Evolutionary conservation across 371 early-diverging fungal genomes (phyloP).

Genomic region (Mucor piriformis): DNA sequence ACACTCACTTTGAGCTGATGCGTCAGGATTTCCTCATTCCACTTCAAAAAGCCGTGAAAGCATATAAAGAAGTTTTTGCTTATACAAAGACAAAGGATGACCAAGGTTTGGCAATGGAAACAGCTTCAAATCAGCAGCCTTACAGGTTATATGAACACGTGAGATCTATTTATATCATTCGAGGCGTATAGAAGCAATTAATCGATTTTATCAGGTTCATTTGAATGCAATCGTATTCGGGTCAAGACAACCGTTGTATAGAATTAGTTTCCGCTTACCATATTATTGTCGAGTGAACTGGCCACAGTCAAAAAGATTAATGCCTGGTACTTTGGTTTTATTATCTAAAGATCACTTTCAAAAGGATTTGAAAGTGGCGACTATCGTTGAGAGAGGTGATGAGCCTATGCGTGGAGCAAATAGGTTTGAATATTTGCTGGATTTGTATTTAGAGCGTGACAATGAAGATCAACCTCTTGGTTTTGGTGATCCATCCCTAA

Average conservation of each 20-base stretch:
- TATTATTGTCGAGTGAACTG: constrained; percentile 51
- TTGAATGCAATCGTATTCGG: constrained; percentile 61
- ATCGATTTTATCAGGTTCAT: constrained; percentile 38
- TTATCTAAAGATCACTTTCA: constrained; percentile 57
- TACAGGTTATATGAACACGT: constrained; percentile 41
- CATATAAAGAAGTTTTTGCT: constrained; percentile 32
- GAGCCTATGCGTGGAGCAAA: constrained; percentile 48
- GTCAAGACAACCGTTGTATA: constrained; percentile 47
- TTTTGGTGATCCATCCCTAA: constrained; percentile 44
- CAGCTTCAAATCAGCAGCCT: constrained; percentile 9
- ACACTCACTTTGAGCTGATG: constrained; percentile 68
- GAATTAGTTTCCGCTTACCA: constrained; percentile 57
- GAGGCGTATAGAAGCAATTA: neutral
- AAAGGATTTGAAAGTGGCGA: constrained; percentile 58
- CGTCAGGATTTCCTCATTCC: constrained; percentile 66
- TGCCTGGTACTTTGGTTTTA: constrained; percentile 61
- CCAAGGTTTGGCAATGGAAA: constrained; percentile 22
- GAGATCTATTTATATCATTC: neutral
- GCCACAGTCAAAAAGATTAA: constrained; percentile 59
- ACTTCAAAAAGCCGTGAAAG: constrained; percentile 52
- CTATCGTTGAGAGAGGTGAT: constrained; percentile 58
- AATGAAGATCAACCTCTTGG: constrained; percentile 44
- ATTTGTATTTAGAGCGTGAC: constrained; percentile 51
- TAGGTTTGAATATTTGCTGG: constrained; percentile 56
- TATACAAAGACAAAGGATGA: constrained; percentile 30